phyloP scores from a whole-genome alignment of 768 basidiomycete genomes.

The Melanogaster broomeanus region DNA sequence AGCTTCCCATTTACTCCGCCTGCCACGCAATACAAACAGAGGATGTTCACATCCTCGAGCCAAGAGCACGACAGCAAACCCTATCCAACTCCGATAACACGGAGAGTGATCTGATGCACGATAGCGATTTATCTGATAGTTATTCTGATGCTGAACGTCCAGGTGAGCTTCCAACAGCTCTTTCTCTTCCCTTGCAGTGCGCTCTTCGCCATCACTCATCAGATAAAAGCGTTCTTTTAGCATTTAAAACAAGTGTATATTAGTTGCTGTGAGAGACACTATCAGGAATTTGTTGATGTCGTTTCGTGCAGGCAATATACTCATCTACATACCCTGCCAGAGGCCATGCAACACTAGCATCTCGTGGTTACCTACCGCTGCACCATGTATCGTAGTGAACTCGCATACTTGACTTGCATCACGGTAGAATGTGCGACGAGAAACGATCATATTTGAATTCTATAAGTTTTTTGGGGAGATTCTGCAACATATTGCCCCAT shows the following conservation, averaged over 20 bases:
- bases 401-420: background rate
- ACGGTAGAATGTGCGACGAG: background rate
- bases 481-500: no score
- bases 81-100: constrained; percentile 30
- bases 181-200: no score
- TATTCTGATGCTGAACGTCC: constrained; percentile 21
- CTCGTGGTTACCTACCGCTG: background rate
- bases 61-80: constrained; percentile 13
- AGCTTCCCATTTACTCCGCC: constrained; percentile 20
- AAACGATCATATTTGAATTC: background rate
- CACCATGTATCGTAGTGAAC: background rate
- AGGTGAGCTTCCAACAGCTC: constrained; percentile 26
- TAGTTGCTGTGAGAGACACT: no score
- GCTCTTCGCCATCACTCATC: constrained; percentile 5
- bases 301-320: no score
- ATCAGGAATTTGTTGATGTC: no score
- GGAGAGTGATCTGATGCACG: constrained; percentile 7
- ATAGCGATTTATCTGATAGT: constrained; percentile 31
- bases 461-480: background rate
- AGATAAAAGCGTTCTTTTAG: constrained; percentile 11
- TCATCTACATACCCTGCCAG: no score
- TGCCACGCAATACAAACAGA: constrained; percentile 24
- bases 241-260: no score
- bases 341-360: constrained; percentile 54
- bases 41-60: constrained; percentile 12